These are phyloP conservation scores for Stachybotrys echinatus DNA, from an alignment of 2,329 filamentous ascomycete species.

Conservation along the genomic window DNA sequence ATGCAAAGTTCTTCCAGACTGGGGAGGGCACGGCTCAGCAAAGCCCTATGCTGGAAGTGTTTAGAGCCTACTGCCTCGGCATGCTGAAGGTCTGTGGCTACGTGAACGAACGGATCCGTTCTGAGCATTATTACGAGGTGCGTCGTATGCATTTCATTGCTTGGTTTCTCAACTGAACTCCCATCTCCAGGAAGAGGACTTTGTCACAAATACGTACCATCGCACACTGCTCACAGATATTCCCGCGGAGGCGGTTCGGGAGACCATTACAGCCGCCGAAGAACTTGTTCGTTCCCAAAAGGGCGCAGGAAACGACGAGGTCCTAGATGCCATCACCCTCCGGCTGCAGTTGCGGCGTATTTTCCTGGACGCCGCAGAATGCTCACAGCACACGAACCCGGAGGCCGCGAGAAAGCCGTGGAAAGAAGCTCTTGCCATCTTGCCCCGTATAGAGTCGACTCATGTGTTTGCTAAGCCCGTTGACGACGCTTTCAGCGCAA, in stretches of 20 bases:
- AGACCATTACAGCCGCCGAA: conserved; percentile 50
- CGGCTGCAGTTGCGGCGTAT: conserved; percentile 63
- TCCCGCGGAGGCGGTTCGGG: conserved; percentile 48
- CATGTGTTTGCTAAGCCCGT: conserved; percentile 59
- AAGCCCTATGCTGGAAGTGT: conserved; percentile 53
- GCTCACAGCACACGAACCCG: conserved; percentile 38
- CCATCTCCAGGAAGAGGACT: conserved; percentile 83
- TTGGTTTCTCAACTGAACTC: not conserved
- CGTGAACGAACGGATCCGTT: conserved; percentile 70
- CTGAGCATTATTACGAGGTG: conserved; percentile 90
- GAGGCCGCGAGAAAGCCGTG: conserved; percentile 45
- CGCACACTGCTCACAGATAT: conserved; percentile 67
- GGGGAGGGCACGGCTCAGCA: conserved; percentile 19
- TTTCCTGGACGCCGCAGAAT: conserved; percentile 53
- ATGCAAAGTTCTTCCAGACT: conserved; percentile 57
- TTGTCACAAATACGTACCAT: conserved; percentile 87
- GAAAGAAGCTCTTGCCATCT: conserved; percentile 42
- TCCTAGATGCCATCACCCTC: conserved; percentile 51
- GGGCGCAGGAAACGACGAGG: conserved; percentile 31
- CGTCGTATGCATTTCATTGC: not conserved
- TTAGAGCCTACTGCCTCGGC: conserved; percentile 82
- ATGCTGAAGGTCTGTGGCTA: conserved; percentile 77
- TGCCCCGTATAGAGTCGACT: conserved; percentile 54
- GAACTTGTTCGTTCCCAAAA: conserved; percentile 39
- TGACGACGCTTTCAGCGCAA: conserved; percentile 78